A percentile compares a stretch with the other conserved stretches of the same genome.
These are phyloP conservation scores for Neophaeococcomyces mojaviensis DNA, from an alignment of 2,329 filamentous ascomycete species.

Conservation along the genomic window DNA sequence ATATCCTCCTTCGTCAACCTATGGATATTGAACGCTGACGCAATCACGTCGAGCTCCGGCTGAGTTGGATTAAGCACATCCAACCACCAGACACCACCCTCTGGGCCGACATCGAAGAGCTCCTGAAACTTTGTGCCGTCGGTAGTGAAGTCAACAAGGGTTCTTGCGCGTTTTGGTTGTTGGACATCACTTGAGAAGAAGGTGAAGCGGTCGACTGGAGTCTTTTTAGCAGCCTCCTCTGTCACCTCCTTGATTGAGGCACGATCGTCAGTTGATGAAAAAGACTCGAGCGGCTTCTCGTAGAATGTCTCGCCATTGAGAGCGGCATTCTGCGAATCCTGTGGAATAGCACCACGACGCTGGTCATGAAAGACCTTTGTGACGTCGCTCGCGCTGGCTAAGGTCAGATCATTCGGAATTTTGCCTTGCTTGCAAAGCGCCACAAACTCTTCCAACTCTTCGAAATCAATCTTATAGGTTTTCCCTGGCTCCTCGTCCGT, in stretches of 20 bases:
- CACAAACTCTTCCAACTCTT: slow-evolving; percentile 89
- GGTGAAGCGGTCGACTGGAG: slow-evolving; percentile 73
- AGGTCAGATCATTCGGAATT: slow-evolving; percentile 29
- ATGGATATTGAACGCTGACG: slow-evolving; percentile 91
- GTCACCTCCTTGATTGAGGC: slow-evolving; percentile 25
- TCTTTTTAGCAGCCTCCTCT: slow-evolving; percentile 29
- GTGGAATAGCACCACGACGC: slow-evolving; percentile 30
- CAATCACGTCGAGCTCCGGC: slow-evolving; percentile 79
- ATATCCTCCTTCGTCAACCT: slow-evolving; percentile 96
- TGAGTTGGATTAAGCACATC: slow-evolving; percentile 86
- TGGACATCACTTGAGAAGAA: slow-evolving; percentile 96
- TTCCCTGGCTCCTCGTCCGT: slow-evolving; percentile 69
- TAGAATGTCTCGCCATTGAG: slow-evolving; percentile 21
- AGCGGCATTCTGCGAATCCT: slow-evolving; percentile 31
- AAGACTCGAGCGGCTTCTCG: slow-evolving; percentile 19
- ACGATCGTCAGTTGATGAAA: slow-evolving; percentile 22
- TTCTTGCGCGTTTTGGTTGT: slow-evolving; percentile 82
- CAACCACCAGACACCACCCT: slow-evolving; percentile 94
- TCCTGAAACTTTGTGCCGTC: slow-evolving; percentile 85
- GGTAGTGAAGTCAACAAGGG: slow-evolving; percentile 79
- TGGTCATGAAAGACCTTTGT: slow-evolving; percentile 56
- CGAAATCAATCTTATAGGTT: slow-evolving; percentile 79
- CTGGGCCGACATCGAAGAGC: slow-evolving; percentile 65
- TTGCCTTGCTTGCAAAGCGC: slow-evolving; percentile 49
- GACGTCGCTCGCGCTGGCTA: slow-evolving; percentile 34